Evolutionary conservation across 192 early-diverging fungal species (phyloP).

Genomic region (Coemansia sp.): DNA sequence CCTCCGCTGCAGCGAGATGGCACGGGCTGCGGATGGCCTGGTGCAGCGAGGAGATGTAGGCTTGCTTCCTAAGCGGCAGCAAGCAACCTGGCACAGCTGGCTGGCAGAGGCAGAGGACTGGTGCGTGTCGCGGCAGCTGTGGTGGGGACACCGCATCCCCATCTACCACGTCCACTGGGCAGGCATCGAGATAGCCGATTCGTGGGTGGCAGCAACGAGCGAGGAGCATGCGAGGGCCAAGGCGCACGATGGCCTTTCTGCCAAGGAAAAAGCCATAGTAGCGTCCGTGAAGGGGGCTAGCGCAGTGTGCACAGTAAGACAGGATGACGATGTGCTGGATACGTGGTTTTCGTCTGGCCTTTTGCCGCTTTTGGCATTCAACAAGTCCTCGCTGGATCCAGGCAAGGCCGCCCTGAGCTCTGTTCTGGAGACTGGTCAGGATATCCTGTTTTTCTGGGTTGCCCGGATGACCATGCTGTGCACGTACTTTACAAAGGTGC

Average conservation of each 20-base stretch:
- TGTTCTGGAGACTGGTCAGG: constrained; percentile 90
- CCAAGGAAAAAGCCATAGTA: not conserved
- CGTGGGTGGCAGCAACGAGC: constrained; percentile 44
- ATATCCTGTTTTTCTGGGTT: constrained; percentile 99
- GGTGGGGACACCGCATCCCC: constrained; percentile 98
- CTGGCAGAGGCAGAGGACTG: constrained; percentile 87
- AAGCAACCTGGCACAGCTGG: constrained; percentile 88
- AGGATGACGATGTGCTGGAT: constrained; percentile 91
- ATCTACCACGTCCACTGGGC: constrained; percentile 71
- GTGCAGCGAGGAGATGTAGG: constrained; percentile 64
- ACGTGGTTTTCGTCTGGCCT: constrained; percentile 98
- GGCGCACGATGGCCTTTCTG: constrained; percentile 17
- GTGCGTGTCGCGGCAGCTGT: constrained; percentile 96
- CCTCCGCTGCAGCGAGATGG: constrained; percentile 78
- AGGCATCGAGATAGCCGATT: constrained; percentile 21
- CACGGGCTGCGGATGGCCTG: constrained; percentile 62
- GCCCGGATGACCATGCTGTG: constrained; percentile 97
- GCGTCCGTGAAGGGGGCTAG: not conserved
- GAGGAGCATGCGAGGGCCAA: constrained; percentile 31
- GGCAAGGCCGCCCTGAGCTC: constrained; percentile 56
- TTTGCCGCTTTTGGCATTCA: constrained; percentile 77
- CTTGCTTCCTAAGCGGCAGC: constrained; percentile 70
- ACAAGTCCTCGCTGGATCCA: constrained; percentile 23
- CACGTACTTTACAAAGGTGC: constrained; percentile 72
- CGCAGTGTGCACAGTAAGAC: not conserved